phyloP scores from a whole-genome alignment of 1,284 basidiomycete genomes.

The Cryptococcus hybrid region DNA sequence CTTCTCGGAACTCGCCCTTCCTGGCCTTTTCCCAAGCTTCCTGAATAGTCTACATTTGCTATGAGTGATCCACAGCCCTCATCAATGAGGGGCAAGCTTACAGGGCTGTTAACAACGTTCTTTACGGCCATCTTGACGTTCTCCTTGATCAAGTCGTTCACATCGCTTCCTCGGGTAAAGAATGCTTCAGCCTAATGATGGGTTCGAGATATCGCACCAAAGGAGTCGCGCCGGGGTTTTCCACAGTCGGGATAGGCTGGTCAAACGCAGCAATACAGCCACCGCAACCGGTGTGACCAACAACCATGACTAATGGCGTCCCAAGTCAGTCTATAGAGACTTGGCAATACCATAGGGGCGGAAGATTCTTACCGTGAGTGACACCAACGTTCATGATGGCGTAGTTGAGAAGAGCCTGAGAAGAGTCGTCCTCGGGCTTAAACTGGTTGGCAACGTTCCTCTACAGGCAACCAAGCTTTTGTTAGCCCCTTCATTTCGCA shows the following conservation, averaged over 20 bases:
- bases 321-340: not conserved
- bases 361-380: conserved; percentile 65
- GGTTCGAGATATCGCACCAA: conserved; percentile 72
- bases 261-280: conserved; percentile 64
- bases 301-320: conserved; percentile 62
- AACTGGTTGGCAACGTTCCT: conserved; percentile 63
- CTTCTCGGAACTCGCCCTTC: conserved; percentile 36
- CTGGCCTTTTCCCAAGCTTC: conserved; percentile 69
- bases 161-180: conserved; percentile 54
- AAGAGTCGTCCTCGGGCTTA: conserved; percentile 72
- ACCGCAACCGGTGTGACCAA: conserved; percentile 78
- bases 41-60: conserved; percentile 55
- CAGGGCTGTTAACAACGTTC: conserved; percentile 61
- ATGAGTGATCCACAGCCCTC: not conserved
- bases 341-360: not conserved
- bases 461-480: conserved; percentile 6
- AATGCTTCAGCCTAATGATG: conserved; percentile 60
- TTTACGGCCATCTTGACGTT: conserved; percentile 75
- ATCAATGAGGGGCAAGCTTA: conserved; percentile 12
- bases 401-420: conserved; percentile 74
- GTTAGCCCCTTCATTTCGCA: not conserved
- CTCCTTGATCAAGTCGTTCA: conserved; percentile 65
- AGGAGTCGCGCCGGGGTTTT: conserved; percentile 50
- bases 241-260: conserved; percentile 28
- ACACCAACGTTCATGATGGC: conserved; percentile 76